These are phyloP conservation scores for Tricladium varicosporioides DNA, from an alignment of 2,329 filamentous ascomycete species.

Conservation along the genomic window DNA sequence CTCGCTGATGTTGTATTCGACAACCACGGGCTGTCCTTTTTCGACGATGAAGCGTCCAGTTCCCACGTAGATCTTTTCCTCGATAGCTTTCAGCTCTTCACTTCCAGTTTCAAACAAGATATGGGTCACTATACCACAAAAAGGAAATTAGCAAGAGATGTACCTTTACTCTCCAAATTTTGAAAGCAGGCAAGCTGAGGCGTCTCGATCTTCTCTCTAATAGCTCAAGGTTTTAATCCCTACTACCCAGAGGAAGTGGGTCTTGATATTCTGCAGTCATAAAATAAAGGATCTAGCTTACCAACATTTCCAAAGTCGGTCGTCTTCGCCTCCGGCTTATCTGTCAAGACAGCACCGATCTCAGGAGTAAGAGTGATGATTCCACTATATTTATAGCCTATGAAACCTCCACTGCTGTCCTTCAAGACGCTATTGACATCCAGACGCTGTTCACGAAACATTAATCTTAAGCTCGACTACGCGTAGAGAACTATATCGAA, in stretches of 20 bases:
- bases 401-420: conserved; percentile 36
- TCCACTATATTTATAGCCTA: conserved; percentile 41
- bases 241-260: no score
- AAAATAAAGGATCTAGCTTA: conserved; percentile 26
- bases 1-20: conserved; percentile 45
- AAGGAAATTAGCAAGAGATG: not conserved
- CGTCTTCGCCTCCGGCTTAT: conserved; percentile 37
- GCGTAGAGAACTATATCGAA: no score
- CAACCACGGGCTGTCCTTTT: conserved; percentile 34
- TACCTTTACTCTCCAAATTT: not conserved
- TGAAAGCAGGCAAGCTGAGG: no score
- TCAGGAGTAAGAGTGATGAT: conserved; percentile 36
- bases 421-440: conserved; percentile 39
- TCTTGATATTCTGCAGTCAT: conserved; percentile 3
- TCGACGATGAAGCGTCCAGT: conserved; percentile 42
- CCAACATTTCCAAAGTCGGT: conserved; percentile 40
- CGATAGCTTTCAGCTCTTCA: conserved; percentile 35
- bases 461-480: no score
- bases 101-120: conserved; percentile 40
- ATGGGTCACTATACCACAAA: conserved; percentile 34
- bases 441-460: conserved; percentile 35
- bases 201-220: no score
- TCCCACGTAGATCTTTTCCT: conserved; percentile 41
- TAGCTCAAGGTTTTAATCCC: no score
- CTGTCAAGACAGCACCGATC: conserved; percentile 36